Conservation (phyloP, 2,329 filamentous ascomycete genomes). For the Didymella sp. region DNA sequence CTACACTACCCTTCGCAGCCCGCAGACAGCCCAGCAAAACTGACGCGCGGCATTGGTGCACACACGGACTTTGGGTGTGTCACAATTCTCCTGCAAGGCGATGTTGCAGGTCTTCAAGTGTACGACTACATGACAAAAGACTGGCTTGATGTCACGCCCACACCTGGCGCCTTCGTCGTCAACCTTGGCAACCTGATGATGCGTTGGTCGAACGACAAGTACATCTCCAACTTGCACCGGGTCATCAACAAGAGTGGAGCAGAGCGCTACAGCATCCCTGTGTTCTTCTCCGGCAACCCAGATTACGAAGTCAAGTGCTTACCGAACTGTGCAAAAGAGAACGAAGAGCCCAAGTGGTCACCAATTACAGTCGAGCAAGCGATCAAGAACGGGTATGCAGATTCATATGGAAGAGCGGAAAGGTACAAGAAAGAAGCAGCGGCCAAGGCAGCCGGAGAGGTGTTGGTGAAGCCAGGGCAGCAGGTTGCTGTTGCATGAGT, state of each 20-base stretch:
- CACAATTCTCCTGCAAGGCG: slow-evolving; percentile 53
- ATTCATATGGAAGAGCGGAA: slow-evolving; percentile 54
- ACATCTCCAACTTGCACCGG: slow-evolving; percentile 52
- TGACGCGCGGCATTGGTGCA: slow-evolving; percentile 53
- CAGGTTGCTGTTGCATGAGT: slow-evolving; percentile 29
- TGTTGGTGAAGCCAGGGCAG: slow-evolving; percentile 9
- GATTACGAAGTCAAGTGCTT: slow-evolving; percentile 54
- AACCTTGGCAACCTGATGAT: slow-evolving; percentile 70
- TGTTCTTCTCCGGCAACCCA: slow-evolving; percentile 56
- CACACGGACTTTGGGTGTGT: slow-evolving; percentile 55
- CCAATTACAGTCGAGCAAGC: slow-evolving; percentile 54
- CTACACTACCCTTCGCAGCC: slow-evolving; percentile 55
- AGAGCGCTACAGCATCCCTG: slow-evolving; percentile 43
- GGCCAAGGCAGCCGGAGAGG: slow-evolving; percentile 22
- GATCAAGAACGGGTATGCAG: slow-evolving; percentile 51
- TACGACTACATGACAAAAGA: slow-evolving; percentile 72
- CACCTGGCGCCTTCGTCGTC: slow-evolving; percentile 79
- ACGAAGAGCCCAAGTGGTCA: slow-evolving; percentile 49
- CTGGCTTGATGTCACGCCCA: slow-evolving; percentile 81
- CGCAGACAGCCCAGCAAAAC: slow-evolving; percentile 26
- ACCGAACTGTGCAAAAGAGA: slow-evolving; percentile 50
- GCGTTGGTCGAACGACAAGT: slow-evolving; percentile 53
- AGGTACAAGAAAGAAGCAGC: slow-evolving; percentile 50
- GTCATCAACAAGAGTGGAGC: slow-evolving; percentile 52
- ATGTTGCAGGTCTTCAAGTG: slow-evolving; percentile 71